These are phyloP conservation scores for Yamadazyma songkhlaensis DNA, from an alignment of 1,139 yeast genomes.

Conservation along the genomic window DNA sequence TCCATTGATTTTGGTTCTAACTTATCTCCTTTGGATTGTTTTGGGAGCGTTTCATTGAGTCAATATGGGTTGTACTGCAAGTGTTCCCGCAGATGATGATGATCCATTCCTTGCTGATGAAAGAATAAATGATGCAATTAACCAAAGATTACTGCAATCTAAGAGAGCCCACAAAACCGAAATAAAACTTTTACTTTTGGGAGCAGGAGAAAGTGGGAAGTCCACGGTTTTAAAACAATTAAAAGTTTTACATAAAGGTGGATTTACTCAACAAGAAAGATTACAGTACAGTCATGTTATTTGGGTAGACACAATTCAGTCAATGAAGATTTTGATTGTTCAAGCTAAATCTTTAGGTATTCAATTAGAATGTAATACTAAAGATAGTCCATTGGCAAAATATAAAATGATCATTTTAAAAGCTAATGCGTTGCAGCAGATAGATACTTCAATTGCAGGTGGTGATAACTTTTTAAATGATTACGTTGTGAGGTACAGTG, in stretches of 20 bases:
- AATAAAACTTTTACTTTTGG: conserved; percentile 68
- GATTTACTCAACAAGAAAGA: conserved; percentile 79
- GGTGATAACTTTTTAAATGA: conserved; percentile 63
- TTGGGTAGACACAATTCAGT: conserved; percentile 89
- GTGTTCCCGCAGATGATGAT: conserved; percentile 50
- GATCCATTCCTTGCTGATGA: conserved; percentile 52
- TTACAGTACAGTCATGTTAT: conserved; percentile 83
- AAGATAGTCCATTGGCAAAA: conserved; percentile 39
- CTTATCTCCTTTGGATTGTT: too few species aligned
- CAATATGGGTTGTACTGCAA: conserved; percentile 66
- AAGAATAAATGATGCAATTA: conserved; percentile 63
- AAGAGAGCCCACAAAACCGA: conserved; percentile 48
- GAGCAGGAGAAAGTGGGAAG: conserved; percentile 97
- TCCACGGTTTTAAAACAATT: conserved; percentile 94
- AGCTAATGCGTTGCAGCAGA: conserved; percentile 58
- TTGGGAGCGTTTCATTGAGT: too few species aligned
- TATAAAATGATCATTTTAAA: conserved; percentile 51
- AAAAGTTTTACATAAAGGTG: conserved; percentile 80
- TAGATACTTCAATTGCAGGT: conserved; percentile 69
- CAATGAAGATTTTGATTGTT: conserved; percentile 78
- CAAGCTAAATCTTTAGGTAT: conserved; percentile 67
- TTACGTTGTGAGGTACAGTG: conserved; percentile 62
- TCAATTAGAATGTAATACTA: conserved; percentile 55
- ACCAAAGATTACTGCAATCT: conserved; percentile 56
- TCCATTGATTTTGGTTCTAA: too few species aligned